phyloP scores from a whole-genome alignment of 1,284 basidiomycete genomes.

The Microbotryomycetes sp. region DNA sequence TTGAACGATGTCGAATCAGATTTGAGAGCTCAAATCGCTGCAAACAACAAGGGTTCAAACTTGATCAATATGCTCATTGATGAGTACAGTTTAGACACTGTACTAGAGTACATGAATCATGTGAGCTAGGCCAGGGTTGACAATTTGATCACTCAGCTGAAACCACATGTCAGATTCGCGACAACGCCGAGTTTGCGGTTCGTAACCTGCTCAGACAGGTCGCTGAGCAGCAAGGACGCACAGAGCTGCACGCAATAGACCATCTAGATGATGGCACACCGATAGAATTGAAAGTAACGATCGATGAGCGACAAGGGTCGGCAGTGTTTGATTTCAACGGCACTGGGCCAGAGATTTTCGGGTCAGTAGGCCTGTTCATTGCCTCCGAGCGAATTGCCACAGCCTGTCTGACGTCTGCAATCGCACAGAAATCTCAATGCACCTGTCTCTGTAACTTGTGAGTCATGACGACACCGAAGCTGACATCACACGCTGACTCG shows the following conservation, averaged over 20 bases:
- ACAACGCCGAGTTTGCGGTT: conserved; percentile 84
- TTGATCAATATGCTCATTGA: conserved; percentile 57
- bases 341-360: conserved; percentile 38
- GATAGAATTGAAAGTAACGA: conserved; percentile 72
- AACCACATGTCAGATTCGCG: conserved; percentile 54
- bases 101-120: conserved; percentile 87
- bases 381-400: neutral
- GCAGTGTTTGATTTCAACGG: conserved; percentile 87
- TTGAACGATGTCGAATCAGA: conserved; percentile 84
- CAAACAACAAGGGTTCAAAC: conserved; percentile 68
- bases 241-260: conserved; percentile 62
- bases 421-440: conserved; percentile 73
- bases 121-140: conserved; percentile 10
- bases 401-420: no score
- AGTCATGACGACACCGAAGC: neutral
- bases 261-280: conserved; percentile 85
- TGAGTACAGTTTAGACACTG: conserved; percentile 78
- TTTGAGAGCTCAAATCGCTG: conserved; percentile 90
- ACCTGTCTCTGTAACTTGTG: conserved; percentile 29
- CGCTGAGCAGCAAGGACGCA: conserved; percentile 51
- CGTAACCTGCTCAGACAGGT: conserved; percentile 73
- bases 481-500: neutral
- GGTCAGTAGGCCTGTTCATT: neutral
- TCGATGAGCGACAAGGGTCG: conserved; percentile 66
- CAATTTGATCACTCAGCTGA: neutral